Evolutionary conservation across 208 protist species (phyloP).

Genomic region (Willaertia magna): DNA sequence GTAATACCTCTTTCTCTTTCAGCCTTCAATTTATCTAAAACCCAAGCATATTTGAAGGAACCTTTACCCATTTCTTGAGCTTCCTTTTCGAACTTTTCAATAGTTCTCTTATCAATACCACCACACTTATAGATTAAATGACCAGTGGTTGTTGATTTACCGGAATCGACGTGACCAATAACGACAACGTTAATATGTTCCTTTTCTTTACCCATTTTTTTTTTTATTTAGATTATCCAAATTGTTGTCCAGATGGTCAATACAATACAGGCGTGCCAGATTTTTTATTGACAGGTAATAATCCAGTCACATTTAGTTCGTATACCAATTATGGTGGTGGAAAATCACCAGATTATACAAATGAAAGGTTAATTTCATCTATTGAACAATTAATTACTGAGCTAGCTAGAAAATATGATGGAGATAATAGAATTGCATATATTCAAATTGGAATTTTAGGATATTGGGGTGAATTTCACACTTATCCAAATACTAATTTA

Average conservation of each 20-base stretch:
- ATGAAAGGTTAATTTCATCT: neutral
- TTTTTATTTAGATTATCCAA: constrained; percentile 7
- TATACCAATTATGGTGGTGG: constrained; percentile 11
- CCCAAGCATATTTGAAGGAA: constrained; percentile 88
- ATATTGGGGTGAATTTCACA: constrained; percentile 16
- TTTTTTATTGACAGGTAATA: neutral
- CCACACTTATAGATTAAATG: constrained; percentile 74
- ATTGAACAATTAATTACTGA: neutral
- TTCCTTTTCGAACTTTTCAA: constrained; percentile 69
- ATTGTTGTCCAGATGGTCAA: constrained; percentile 4
- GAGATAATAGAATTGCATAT: neutral
- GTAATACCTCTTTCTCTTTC: constrained; percentile 85
- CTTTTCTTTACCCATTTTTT: constrained; percentile 16
- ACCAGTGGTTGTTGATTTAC: constrained; percentile 73
- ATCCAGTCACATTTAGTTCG: neutral
- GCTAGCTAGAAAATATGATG: neutral
- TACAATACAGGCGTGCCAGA: neutral
- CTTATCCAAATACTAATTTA: constrained; percentile 10
- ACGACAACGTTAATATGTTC: constrained; percentile 10
- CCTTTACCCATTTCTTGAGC: constrained; percentile 59
- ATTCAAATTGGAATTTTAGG: constrained; percentile 9
- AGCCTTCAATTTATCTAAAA: constrained; percentile 81
- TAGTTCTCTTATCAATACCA: constrained; percentile 65
- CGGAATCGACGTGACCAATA: constrained; percentile 58
- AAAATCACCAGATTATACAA: constrained; percentile 6